Conservation (phyloP, 495 filamentous ascomycete genomes). For the Acidiella bohemica region DNA sequence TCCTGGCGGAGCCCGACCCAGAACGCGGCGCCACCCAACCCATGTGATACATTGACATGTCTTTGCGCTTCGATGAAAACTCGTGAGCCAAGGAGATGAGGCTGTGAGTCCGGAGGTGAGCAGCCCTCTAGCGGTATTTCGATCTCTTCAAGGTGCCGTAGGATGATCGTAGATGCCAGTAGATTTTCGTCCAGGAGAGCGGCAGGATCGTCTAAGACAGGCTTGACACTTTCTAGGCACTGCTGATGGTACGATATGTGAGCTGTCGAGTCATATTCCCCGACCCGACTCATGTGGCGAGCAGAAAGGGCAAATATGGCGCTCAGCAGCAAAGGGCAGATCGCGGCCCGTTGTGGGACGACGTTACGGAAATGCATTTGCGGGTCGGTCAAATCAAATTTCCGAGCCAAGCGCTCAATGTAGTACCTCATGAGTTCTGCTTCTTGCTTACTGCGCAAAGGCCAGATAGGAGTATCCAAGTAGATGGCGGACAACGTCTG, state of each 20-base stretch:
- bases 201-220: slow-evolving; percentile 33
- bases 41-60: slow-evolving; percentile 28
- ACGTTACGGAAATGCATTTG: slow-evolving; percentile 11
- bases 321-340: slow-evolving; percentile 15
- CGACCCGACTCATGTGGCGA: slow-evolving; percentile 11
- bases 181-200: slow-evolving; percentile 46
- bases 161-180: slow-evolving; percentile 47
- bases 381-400: slow-evolving; percentile 16
- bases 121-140: slow-evolving; percentile 33
- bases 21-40: slow-evolving; percentile 38
- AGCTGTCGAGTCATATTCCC: slow-evolving; percentile 9
- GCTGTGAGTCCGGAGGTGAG: slow-evolving; percentile 31
- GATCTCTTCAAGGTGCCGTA: slow-evolving; percentile 48
- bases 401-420: slow-evolving; percentile 12
- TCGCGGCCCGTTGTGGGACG: slow-evolving; percentile 16
- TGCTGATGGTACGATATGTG: slow-evolving; percentile 13
- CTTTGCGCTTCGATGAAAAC: slow-evolving; percentile 34
- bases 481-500: slow-evolving; percentile 14
- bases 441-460: slow-evolving; percentile 11
- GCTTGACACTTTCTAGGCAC: slow-evolving; percentile 25
- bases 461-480: slow-evolving; percentile 18
- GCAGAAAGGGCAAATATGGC: slow-evolving; percentile 16
- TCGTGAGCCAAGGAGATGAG: slow-evolving; percentile 41
- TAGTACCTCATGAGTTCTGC: slow-evolving; percentile 15
- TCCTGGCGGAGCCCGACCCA: slow-evolving; percentile 47